These are phyloP conservation scores for Fusarium sp. DNA, from an alignment of 2,329 filamentous ascomycete genomes.

Conservation along the genomic window DNA sequence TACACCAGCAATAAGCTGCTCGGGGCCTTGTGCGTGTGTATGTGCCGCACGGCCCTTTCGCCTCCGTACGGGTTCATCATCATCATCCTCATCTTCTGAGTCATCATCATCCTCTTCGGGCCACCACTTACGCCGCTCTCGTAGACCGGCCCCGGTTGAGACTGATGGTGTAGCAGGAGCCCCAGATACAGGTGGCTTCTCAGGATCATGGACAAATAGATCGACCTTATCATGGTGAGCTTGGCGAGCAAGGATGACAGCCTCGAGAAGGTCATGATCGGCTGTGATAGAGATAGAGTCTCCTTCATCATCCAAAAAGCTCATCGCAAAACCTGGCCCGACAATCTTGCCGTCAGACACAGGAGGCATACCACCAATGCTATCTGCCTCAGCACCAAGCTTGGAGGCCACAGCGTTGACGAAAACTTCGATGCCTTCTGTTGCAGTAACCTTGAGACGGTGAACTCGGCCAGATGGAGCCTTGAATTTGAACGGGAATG, in stretches of 20 bases:
- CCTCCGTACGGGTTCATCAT: constrained; percentile 62
- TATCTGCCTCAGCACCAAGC: constrained; percentile 83
- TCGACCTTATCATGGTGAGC: constrained; percentile 91
- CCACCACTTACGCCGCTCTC: constrained; percentile 67
- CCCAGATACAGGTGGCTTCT: constrained; percentile 81
- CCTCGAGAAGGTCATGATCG: constrained; percentile 90
- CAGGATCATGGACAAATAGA: constrained; percentile 93
- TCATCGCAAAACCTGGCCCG: constrained; percentile 85
- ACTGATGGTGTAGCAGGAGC: constrained; percentile 58
- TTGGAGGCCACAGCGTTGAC: constrained; percentile 83
- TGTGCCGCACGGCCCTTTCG: constrained; percentile 51
- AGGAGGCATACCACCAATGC: constrained; percentile 81
- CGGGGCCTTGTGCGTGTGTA: constrained; percentile 65
- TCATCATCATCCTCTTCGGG: constrained; percentile 66
- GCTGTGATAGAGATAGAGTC: constrained; percentile 98
- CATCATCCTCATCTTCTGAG: constrained; percentile 63
- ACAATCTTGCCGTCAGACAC: constrained; percentile 84
- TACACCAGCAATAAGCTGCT: constrained; percentile 88
- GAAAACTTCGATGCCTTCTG: constrained; percentile 82
- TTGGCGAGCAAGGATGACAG: constrained; percentile 83
- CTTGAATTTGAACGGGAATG: constrained; percentile 99
- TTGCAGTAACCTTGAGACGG: constrained; percentile 84
- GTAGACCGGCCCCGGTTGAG: constrained; percentile 58
- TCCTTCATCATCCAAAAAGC: constrained; percentile 96
- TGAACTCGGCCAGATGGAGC: constrained; percentile 95